Evolutionary conservation across 495 filamentous ascomycete genomes (phyloP), one percentile per base, ranked within the genome.

Genomic region (Podospora anserina): DNA sequence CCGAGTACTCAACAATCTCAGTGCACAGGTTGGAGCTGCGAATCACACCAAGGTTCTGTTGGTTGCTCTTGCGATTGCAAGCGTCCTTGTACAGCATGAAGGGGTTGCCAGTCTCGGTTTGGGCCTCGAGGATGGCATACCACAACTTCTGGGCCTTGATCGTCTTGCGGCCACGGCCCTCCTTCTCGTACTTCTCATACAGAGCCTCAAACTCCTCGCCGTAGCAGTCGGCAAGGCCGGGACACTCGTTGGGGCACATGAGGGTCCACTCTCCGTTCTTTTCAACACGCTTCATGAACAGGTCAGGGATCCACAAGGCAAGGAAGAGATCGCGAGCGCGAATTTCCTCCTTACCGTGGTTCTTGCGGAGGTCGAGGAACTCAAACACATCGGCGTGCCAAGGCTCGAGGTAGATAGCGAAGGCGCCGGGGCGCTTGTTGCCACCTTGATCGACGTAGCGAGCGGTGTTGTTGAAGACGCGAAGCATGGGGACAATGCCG

Each of bases 11-110:
- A 68, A 99, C 85, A 72, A 99, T 99, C 80, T 99, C 95, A 32
- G 94, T 97, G 86, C 95, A 99, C 59, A 99, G 85, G 82, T 99
- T 99, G 73, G 95, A 99, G 86, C 92, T 97, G 76, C 91, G 92
- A 74, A 99, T 98, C 59, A 93, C 97, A 59, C 95, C 95, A 34
- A 99, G 86, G 78, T 99, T 99, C 90, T 98, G 97, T 81, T 99
- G 95, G 87, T 99, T 99, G 85, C 93, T 97, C 88, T 99, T 99
- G 74, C 88, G 87, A 85, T 99, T 99, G 86, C 92, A 94, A 71
- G 90, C 88, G 80, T 99, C 95, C 85, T 99, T 99, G 89, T 99
- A 99, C 66, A 97, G 88, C 91, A 99, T 98, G 84, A 96, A 99
- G 59, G 95, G 95, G 82, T 96, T 97, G 67, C 95, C 95, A 55